These are phyloP conservation scores for Geranomyces michiganensis DNA, from an alignment of 192 early-diverging fungal species.

Conservation along the genomic window DNA sequence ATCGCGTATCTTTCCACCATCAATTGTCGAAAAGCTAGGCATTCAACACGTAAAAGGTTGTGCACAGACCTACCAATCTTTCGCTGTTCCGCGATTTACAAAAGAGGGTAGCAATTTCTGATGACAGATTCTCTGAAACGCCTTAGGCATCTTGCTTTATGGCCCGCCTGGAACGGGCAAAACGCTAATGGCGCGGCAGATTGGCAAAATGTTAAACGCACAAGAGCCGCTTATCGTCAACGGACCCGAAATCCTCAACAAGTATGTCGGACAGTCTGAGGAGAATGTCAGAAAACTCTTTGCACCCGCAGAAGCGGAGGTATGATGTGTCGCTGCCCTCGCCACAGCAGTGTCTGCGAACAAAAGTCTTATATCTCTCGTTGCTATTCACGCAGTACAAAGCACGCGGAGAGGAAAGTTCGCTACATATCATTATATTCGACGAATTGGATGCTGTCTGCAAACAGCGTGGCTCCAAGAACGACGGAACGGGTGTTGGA, in stretches of 20 bases:
- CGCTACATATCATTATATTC: slow-evolving; percentile 97
- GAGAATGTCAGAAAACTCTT: slow-evolving; percentile 97
- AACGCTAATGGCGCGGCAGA: slow-evolving; percentile 97
- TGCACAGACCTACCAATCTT: neutral
- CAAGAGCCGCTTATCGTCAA: slow-evolving; percentile 93
- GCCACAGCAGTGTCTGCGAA: neutral
- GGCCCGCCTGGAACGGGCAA: slow-evolving; percentile 98
- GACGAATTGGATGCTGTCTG: slow-evolving; percentile 99
- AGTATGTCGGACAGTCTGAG: slow-evolving; percentile 95
- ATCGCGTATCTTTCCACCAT: slow-evolving; percentile 93
- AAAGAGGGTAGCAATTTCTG: too few relatives aligned
- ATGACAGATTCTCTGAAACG: slow-evolving; percentile 7
- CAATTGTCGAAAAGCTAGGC: slow-evolving; percentile 90
- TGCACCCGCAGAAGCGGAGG: slow-evolving; percentile 88
- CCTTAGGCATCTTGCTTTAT: slow-evolving; percentile 53
- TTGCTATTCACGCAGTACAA: slow-evolving; percentile 65
- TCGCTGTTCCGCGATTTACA: too few relatives aligned
- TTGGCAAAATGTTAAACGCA: slow-evolving; percentile 97
- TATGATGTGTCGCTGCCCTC: slow-evolving; percentile 17
- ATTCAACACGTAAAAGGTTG: slow-evolving; percentile 95
- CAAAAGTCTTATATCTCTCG: neutral
- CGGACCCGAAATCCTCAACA: slow-evolving; percentile 94
- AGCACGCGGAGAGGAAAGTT: slow-evolving; percentile 84
- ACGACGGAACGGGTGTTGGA: slow-evolving; percentile 92
- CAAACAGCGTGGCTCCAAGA: slow-evolving; percentile 91